Percentiles rank a stretch among this genome's conserved stretches.
Conservation (phyloP, 495 filamentous ascomycete genomes). For the Neurospora discreta region DNA sequence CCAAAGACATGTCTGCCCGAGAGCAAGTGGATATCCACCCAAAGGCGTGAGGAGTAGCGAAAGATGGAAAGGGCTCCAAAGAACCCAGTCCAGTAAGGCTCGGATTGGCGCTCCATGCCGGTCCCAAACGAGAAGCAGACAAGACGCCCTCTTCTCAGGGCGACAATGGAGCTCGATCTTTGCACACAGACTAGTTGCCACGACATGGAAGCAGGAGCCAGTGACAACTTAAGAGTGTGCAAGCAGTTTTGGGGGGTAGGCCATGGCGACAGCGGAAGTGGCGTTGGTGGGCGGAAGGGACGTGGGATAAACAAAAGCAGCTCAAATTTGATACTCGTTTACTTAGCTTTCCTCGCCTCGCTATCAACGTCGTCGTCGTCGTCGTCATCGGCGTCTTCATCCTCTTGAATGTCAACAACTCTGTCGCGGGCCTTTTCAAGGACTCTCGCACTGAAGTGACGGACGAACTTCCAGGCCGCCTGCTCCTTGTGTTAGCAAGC, state of each 20-base stretch:
- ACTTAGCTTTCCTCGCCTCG: conserved; percentile 19
- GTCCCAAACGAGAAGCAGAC: conserved; percentile 17
- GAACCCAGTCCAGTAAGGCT: conserved; percentile 5
- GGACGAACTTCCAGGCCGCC: conserved; percentile 71
- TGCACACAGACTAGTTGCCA: conserved; percentile 95
- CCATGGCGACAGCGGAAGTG: neutral
- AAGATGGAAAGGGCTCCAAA: conserved; percentile 4
- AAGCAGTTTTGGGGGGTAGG: conserved; percentile 11
- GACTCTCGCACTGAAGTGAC: conserved; percentile 53
- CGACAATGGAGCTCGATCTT: conserved; percentile 47
- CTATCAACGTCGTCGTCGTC: conserved; percentile 38
- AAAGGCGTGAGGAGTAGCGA: neutral
- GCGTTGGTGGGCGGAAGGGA: neutral
- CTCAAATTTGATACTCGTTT: neutral
- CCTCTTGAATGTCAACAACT: conserved; percentile 73
- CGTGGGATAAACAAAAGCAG: neutral
- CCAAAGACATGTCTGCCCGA: neutral
- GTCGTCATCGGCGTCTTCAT: conserved; percentile 55
- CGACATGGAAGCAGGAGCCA: conserved; percentile 53
- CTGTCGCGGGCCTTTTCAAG: conserved; percentile 66
- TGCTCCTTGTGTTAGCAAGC: conserved; percentile 27
- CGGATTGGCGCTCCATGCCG: conserved; percentile 12
- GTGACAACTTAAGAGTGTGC: conserved; percentile 96
- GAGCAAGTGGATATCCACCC: neutral
- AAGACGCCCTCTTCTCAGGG: conserved; percentile 33